Conservation (phyloP, 371 early-diverging fungal species). For the Lichtheimia hyalospora region DNA sequence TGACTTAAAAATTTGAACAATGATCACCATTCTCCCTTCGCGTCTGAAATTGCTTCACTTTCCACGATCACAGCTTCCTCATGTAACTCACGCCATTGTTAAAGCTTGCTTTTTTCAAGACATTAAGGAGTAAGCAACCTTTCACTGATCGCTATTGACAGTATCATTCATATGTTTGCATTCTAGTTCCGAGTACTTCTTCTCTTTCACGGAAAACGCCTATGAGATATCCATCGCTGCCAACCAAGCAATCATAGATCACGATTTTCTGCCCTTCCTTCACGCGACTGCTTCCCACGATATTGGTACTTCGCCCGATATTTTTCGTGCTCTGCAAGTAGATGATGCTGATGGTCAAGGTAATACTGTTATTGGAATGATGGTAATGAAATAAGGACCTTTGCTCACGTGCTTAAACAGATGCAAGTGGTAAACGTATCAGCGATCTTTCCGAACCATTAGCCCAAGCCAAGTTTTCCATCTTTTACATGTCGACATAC, state of each 20-base stretch:
- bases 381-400: too few relatives aligned
- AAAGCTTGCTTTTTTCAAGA: conserved; percentile 61
- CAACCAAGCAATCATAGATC: conserved; percentile 52
- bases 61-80: conserved; percentile 35
- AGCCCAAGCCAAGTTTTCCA: conserved; percentile 65
- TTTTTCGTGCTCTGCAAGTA: conserved; percentile 70
- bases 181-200: conserved; percentile 60
- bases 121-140: conserved; percentile 26
- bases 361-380: conserved; percentile 16
- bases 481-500: conserved; percentile 73
- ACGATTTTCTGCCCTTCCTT: conserved; percentile 50
- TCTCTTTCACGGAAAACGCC: conserved; percentile 74
- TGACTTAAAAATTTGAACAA: conserved; percentile 8
- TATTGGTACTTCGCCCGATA: conserved; percentile 51
- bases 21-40: conserved; percentile 48
- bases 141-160: neutral
- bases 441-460: conserved; percentile 70
- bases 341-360: conserved; percentile 71
- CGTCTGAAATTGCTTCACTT: conserved; percentile 50
- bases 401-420: conserved; percentile 24
- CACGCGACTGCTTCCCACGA: conserved; percentile 34
- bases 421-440: conserved; percentile 70
- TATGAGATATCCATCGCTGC: conserved; percentile 74
- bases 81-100: conserved; percentile 66
- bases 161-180: neutral